phyloP scores from a whole-genome alignment of 2,329 filamentous ascomycete genomes.

The Dactylellina cionopaga region DNA sequence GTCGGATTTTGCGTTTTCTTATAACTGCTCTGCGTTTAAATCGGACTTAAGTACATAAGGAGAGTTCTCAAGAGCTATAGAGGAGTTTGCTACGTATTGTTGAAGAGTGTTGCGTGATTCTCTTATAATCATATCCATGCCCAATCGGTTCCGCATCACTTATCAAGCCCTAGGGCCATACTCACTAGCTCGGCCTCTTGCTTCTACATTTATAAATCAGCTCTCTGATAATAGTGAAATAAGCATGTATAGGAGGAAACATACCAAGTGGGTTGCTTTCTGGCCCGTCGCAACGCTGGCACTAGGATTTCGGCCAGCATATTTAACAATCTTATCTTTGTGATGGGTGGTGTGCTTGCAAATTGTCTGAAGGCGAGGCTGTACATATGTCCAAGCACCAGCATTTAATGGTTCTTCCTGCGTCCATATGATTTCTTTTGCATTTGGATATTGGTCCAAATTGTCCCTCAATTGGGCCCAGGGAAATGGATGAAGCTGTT shows the following conservation, averaged over 20 bases:
- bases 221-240: too few species aligned
- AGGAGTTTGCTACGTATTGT: too few species aligned
- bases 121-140: background rate
- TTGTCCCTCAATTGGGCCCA: conserved; percentile 98
- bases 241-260: background rate
- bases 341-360: conserved; percentile 81
- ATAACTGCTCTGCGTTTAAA: too few species aligned
- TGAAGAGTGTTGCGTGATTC: too few species aligned
- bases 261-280: conserved; percentile 75
- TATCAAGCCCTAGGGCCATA: conserved; percentile 25
- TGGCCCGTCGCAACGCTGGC: conserved; percentile 92
- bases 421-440: conserved; percentile 95
- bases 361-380: conserved; percentile 95
- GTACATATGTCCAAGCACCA: conserved; percentile 95
- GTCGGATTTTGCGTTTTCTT: too few species aligned
- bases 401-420: conserved; percentile 99
- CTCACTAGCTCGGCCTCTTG: conserved; percentile 43
- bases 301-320: conserved; percentile 91
- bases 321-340: conserved; percentile 94
- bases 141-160: background rate
- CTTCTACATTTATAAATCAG: conserved; percentile 23
- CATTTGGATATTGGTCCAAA: conserved; percentile 95
- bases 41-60: too few species aligned
- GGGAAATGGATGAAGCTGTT: conserved; percentile 98
- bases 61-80: too few species aligned